A percentile compares a stretch with the other conserved stretches of the same genome.
Conservation (phyloP, 345 rosid genomes). For the Aquilaria sinensis region DNA sequence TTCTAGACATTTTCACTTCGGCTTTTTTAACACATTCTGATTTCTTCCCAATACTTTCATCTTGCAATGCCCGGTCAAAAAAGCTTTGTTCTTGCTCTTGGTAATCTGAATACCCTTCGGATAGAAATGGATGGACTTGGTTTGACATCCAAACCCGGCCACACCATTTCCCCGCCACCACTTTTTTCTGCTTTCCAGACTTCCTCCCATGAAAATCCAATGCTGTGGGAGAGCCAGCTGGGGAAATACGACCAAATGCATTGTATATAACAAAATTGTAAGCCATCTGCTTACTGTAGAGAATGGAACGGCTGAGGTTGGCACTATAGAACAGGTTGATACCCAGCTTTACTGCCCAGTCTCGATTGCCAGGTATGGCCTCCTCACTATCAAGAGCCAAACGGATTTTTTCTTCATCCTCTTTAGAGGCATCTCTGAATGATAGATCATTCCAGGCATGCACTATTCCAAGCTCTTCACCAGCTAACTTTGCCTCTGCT, state of each 20-base stretch:
- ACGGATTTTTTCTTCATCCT: slow-evolving; percentile 65
- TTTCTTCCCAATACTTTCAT: slow-evolving; percentile 45
- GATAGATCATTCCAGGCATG: slow-evolving; percentile 48
- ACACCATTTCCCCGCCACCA: slow-evolving; percentile 96
- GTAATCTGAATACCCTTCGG: slow-evolving; percentile 42
- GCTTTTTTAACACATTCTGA: slow-evolving; percentile 25
- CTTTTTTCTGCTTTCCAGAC: slow-evolving; percentile 56
- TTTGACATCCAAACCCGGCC: slow-evolving; percentile 98
- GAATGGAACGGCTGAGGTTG: slow-evolving; percentile 67
- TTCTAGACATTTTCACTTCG: slow-evolving; percentile 31
- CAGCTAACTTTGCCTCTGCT: slow-evolving; percentile 68
- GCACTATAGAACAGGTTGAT: slow-evolving; percentile 86
- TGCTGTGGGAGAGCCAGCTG: slow-evolving; percentile 41
- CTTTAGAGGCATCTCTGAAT: slow-evolving; percentile 55
- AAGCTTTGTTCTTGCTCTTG: slow-evolving; percentile 49
- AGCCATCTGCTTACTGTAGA: slow-evolving; percentile 97
- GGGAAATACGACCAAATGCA: slow-evolving; percentile 73
- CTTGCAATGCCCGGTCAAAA: slow-evolving; percentile 25
- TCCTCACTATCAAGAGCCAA: slow-evolving; percentile 72
- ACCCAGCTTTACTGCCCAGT: slow-evolving; percentile 93
- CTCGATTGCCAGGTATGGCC: slow-evolving; percentile 74
- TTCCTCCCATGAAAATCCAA: slow-evolving; percentile 40
- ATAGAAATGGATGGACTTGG: slow-evolving; percentile 83
- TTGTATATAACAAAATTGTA: slow-evolving; percentile 78
- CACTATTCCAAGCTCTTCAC: slow-evolving; percentile 67